Base-by-base conservation (phyloP, 768 basidiomycete genomes). In the Serendipita sp. region DNA sequence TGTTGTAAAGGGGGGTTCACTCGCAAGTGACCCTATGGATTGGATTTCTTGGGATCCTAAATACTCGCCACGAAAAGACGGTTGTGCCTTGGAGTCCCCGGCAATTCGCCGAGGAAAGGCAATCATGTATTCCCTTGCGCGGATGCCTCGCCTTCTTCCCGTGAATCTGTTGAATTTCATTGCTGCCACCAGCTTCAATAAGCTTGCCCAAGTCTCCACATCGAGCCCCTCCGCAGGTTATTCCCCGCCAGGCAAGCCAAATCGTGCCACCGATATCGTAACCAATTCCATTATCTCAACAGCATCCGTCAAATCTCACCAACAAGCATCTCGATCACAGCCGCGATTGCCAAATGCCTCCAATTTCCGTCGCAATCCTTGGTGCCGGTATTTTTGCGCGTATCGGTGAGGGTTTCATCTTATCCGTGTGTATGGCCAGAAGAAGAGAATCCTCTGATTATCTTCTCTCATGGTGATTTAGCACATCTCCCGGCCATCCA, bases 401-500 rank as follows among this genome's bases (percentile, higher is more conserved):
- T 69, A 83, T 86, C 78, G 86, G 87, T 86, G 69, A 54, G 80
- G 76, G 28, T 45, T 28, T 41, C 41, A 41, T 13, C 7, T 41
- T 41, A 41, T 41, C 41, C 41, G 41, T 41, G 41, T 41, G 63
- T 51, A 44, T 65, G 63, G 60, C 13, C 28, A 37, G 15, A 18
- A 32, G 11, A 46, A 48, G 3, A 41, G 65, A 63, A 70, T 68
- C 68, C 72, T 66, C 70, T 70, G 68, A 46, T 30, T 56, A 41
- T 18, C 64, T n/a, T 34, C 45, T 15, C 45, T 66, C 37, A 64
- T 62, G 66, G 54, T 54, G 51, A 48, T 68, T 68, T 74, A 84
- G 88, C 89, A 32, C 87, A 94, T 73, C 77, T 92, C n/a, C 90
- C 90, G 44, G 84, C 86, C 16, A 78, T 92, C 62, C 79, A 78